These are phyloP conservation scores for Zychaea mexicana DNA, from an alignment of 371 early-diverging fungal genomes.

Conservation along the genomic window DNA sequence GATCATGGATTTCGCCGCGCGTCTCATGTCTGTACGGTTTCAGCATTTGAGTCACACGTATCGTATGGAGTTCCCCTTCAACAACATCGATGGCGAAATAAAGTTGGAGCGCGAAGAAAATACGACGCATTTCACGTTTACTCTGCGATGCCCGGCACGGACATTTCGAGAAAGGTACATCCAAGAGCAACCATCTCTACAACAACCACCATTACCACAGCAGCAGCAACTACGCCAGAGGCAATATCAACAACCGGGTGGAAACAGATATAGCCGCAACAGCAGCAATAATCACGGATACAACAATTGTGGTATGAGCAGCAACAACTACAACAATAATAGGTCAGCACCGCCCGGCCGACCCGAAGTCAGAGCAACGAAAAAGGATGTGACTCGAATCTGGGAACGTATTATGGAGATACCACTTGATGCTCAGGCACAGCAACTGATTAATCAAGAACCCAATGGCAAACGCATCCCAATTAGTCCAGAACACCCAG, in stretches of 20 bases:
- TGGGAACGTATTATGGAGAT: slow-evolving; percentile 37
- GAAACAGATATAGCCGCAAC: too few species aligned
- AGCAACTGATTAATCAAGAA: background rate
- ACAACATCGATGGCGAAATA: slow-evolving; percentile 27
- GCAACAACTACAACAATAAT: too few species aligned
- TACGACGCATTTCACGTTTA: slow-evolving; percentile 27
- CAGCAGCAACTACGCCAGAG: background rate
- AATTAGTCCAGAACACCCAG: background rate
- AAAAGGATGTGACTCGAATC: background rate
- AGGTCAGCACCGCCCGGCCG: background rate
- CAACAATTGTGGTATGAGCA: too few species aligned
- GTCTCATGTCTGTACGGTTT: slow-evolving; percentile 32
- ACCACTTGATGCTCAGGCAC: slow-evolving; percentile 8
- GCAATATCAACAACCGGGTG: too few species aligned
- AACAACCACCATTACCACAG: too few species aligned
- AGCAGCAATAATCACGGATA: too few species aligned
- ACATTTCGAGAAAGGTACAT: slow-evolving; percentile 25
- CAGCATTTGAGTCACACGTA: slow-evolving; percentile 25
- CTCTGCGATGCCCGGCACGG: slow-evolving; percentile 29
- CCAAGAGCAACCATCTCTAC: background rate
- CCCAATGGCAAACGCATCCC: background rate
- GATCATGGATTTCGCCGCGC: slow-evolving; percentile 23
- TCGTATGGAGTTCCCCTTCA: slow-evolving; percentile 35
- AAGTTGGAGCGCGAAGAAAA: slow-evolving; percentile 23
- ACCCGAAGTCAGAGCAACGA: background rate